Conservation (phyloP, 2,329 filamentous ascomycete species). For the Simplicillium aogashimaense region DNA sequence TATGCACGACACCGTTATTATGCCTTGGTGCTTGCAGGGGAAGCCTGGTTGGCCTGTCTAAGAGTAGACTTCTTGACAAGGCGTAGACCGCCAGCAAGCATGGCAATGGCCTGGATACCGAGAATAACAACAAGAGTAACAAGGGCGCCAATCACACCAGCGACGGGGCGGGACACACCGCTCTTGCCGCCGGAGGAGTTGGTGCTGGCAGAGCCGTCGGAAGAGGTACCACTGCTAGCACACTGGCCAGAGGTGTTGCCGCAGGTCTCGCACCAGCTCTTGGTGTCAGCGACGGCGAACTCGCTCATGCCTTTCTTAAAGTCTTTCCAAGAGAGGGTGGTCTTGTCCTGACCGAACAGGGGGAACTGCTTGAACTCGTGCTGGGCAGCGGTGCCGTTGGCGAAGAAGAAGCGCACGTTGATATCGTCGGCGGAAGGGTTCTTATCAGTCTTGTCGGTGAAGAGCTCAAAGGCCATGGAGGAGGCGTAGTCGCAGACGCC, state of each 20-base stretch:
- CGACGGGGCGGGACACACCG: constrained; percentile 59
- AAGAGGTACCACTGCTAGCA: constrained; percentile 24
- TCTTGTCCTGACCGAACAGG: constrained; percentile 47
- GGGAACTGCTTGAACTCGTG: constrained; percentile 44
- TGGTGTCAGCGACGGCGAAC: constrained; percentile 55
- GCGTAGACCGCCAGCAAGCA: constrained; percentile 32
- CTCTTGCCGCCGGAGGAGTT: constrained; percentile 14
- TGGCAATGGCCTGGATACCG: constrained; percentile 30
- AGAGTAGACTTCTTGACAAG: constrained; percentile 37
- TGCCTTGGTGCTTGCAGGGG: constrained; percentile 2
- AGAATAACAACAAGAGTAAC: constrained; percentile 44
- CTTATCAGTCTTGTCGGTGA: constrained; percentile 40
- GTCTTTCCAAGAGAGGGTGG: constrained; percentile 54
- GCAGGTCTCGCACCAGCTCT: constrained; percentile 67
- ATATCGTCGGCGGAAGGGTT: constrained; percentile 36
- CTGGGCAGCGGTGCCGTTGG: constrained; percentile 44
- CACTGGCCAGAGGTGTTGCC: constrained; percentile 63
- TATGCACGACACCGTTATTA: background rate
- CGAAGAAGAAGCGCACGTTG: constrained; percentile 50
- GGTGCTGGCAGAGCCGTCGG: constrained; percentile 12
- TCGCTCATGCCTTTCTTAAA: constrained; percentile 55
- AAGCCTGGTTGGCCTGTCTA: constrained; percentile 4
- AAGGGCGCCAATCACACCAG: constrained; percentile 72
- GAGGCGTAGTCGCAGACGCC: constrained; percentile 79
- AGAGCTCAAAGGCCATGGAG: constrained; percentile 68